Conservation (phyloP, 768 basidiomycete species). For the Phaeolepiota aurea region DNA sequence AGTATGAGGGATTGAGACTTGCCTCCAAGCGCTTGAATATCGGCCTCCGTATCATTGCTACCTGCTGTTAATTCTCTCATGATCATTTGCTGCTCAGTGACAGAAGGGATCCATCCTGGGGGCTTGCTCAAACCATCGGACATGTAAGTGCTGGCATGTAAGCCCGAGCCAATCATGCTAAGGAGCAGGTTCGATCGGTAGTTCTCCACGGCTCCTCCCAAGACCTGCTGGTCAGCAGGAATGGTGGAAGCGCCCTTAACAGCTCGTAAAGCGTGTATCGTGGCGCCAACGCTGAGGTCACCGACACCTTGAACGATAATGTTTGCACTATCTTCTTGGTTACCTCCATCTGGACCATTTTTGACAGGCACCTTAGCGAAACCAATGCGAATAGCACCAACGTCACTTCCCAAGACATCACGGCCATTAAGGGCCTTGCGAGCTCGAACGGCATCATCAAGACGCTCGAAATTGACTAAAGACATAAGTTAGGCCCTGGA, state of each 20-base stretch:
- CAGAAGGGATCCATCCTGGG: constrained; percentile 59
- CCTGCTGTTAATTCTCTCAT: constrained; percentile 87
- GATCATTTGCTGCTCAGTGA: constrained; percentile 96
- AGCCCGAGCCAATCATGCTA: constrained; percentile 78
- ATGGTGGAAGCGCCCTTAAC: constrained; percentile 91
- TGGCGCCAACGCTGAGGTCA: constrained; percentile 79
- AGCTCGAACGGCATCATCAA: constrained; percentile 94
- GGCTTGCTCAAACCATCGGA: constrained; percentile 53
- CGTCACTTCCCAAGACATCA: constrained; percentile 92
- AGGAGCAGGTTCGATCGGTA: constrained; percentile 87
- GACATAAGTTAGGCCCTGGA: constrained; percentile 2
- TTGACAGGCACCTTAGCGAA: constrained; percentile 96
- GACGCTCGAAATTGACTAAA: constrained; percentile 90
- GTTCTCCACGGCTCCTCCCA: constrained; percentile 89
- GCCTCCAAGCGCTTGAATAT: constrained; percentile 85
- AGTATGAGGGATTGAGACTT: constrained; percentile 19
- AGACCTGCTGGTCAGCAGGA: constrained; percentile 88
- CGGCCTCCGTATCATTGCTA: constrained; percentile 68
- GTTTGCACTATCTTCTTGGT: constrained; percentile 54
- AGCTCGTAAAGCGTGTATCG: constrained; percentile 78
- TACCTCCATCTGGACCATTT: constrained; percentile 59
- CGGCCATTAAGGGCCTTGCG: constrained; percentile 93
- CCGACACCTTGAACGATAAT: constrained; percentile 76
- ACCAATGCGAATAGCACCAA: constrained; percentile 94
- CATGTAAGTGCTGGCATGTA: constrained; percentile 47